A percentile compares a stretch with the other conserved stretches of the same genome.
These are phyloP conservation scores for Pleurozium schreberi DNA, from an alignment of 225 moss, liverwort and hornwort genomes.

Conservation along the genomic window DNA sequence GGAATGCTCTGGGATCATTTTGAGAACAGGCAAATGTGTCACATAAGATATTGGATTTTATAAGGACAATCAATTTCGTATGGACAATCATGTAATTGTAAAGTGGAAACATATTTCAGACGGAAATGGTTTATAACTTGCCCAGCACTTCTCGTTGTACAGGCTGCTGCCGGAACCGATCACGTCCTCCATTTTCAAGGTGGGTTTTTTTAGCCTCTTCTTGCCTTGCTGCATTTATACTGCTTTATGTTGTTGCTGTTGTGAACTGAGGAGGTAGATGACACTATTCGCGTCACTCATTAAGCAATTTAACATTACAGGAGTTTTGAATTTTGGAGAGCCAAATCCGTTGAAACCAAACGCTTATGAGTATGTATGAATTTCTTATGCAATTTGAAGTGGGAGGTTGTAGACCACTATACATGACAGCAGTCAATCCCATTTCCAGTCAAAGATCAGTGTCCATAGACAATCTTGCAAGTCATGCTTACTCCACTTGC, in stretches of 20 bases:
- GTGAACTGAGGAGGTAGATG: background rate
- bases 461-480: background rate
- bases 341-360: background rate
- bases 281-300: background rate
- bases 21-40: background rate
- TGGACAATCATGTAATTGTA: background rate
- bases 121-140: background rate
- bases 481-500: background rate
- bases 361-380: background rate
- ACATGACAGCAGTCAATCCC: background rate
- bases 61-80: background rate
- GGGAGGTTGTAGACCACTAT: background rate
- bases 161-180: slow-evolving; percentile 71
- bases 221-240: background rate
- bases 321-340: background rate
- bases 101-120: background rate
- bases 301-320: background rate
- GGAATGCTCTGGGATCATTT: background rate
- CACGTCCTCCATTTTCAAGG: slow-evolving; percentile 73
- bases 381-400: background rate
- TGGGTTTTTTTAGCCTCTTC: background rate
- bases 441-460: background rate
- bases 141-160: slow-evolving; percentile 1
- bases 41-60: background rate
- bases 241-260: background rate